phyloP scores from a whole-genome alignment of 164 flowering plant species.

The Tetrastigma voinierianum region DNA sequence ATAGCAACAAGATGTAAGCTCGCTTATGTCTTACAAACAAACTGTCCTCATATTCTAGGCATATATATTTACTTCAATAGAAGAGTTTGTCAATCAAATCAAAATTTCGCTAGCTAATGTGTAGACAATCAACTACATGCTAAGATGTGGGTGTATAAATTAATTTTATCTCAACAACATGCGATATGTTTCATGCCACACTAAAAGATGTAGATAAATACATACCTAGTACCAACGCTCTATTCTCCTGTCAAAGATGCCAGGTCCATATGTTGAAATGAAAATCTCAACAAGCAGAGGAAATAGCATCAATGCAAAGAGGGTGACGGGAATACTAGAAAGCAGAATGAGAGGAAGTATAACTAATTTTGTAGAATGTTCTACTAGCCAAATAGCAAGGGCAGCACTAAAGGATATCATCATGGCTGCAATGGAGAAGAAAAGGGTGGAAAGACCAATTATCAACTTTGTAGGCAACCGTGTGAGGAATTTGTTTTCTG shows the following conservation, averaged over 20 bases:
- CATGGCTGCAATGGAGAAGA: slow-evolving; percentile 22
- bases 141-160: too few species aligned
- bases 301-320: slow-evolving; percentile 6
- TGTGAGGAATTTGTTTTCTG: slow-evolving; percentile 18
- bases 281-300: slow-evolving; percentile 4
- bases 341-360: slow-evolving; percentile 12
- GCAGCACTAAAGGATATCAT: slow-evolving; percentile 24
- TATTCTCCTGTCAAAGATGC: slow-evolving; percentile 12
- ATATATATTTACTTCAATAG: too few species aligned
- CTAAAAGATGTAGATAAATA: too few species aligned
- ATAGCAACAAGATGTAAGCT: too few species aligned
- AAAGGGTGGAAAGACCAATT: slow-evolving; percentile 19
- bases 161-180: too few species aligned
- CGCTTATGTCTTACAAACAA: too few species aligned
- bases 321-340: slow-evolving; percentile 6
- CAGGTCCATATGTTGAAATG: slow-evolving; percentile 8
- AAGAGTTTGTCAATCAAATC: too few species aligned
- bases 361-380: not conserved
- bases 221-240: not conserved
- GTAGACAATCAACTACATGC: too few species aligned
- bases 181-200: too few species aligned
- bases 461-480: slow-evolving; percentile 20
- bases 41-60: too few species aligned
- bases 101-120: too few species aligned
- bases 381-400: slow-evolving; percentile 9